Evolutionary conservation across 164 flowering plant genomes (phyloP), one percentile per base, ranked within the genome.

Genomic region (Berberis thunbergii): DNA sequence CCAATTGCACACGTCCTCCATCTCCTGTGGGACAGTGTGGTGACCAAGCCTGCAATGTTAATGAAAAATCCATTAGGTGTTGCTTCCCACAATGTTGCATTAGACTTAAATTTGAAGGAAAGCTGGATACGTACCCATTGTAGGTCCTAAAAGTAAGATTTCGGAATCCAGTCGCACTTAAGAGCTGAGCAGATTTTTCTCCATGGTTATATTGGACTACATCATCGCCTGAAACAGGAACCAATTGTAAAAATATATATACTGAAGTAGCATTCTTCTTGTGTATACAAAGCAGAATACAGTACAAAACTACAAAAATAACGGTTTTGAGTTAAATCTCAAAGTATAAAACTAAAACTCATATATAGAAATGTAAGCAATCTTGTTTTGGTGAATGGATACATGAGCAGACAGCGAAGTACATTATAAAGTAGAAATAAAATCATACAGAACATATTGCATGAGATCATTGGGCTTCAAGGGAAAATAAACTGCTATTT

Each of bases 1-100:
- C 95, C 97, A 94, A 55, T 72, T 78, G 81, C 91, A 77, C 43
- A 94, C 89, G 59, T 91, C 99, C 11, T 91, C 88, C 96, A 87
- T 88, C 72, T 91, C 99, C 67, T 75, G 85, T 1, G 97, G 96
- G 50, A 91, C 79, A 4, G 96, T 88, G 79, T 88, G 86, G 72
- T 94, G 99, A 39, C 97, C 99, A 67, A 94, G 85, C 82, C 99
- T 94, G 92, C 77, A 83, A 0, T 11, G n/a, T 43, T 26, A 53
- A 55, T 26, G 43, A 54, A 4, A 12, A 54, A 57, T 12, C 46
- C 53, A 43, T 45, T 43, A 26, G 26, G 40, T 62, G 26, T 11
- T 8, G 9, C 11, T 3, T 54, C 4, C 10, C 41, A 60, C 3
- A 52, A 43, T 6, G 48, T 9, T 64, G 48, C 54, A 65, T 4